Percentiles rank a stretch among this genome's conserved stretches.
phyloP scores from a whole-genome alignment of 768 basidiomycete genomes.

The Candolleomyces aberdarensis region DNA sequence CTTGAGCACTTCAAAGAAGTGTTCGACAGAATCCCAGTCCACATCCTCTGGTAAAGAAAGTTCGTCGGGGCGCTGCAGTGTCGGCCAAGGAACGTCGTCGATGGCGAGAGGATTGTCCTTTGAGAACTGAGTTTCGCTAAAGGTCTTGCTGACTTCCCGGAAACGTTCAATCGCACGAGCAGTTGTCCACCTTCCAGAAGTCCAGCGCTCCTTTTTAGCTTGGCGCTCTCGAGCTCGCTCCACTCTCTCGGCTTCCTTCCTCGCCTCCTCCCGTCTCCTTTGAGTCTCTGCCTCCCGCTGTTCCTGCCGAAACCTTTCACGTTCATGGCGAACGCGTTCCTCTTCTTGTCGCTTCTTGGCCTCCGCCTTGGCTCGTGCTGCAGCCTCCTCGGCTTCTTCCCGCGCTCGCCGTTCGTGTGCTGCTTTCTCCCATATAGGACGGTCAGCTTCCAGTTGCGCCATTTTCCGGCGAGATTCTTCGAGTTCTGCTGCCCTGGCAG shows the following conservation, averaged over 20 bases:
- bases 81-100: constrained; percentile 75
- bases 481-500: constrained; percentile 39
- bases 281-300: constrained; percentile 16
- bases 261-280: constrained; percentile 16
- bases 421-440: constrained; percentile 58
- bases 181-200: constrained; percentile 58
- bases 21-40: constrained; percentile 67
- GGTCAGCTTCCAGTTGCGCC: constrained; percentile 62
- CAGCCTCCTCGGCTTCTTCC: constrained; percentile 40
- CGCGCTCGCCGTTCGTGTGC: constrained; percentile 42
- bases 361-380: constrained; percentile 25
- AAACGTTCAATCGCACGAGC: constrained; percentile 72
- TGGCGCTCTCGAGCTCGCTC: constrained; percentile 23
- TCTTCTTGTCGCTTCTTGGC: constrained; percentile 22
- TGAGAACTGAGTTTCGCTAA: constrained; percentile 60
- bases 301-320: constrained; percentile 12
- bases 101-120: constrained; percentile 51
- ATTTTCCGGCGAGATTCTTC: constrained; percentile 66
- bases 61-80: constrained; percentile 48
- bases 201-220: constrained; percentile 53
- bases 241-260: constrained; percentile 18
- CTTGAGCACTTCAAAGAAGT: constrained; percentile 59
- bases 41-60: constrained; percentile 61
- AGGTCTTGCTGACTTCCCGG: constrained; percentile 53
- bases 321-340: constrained; percentile 23